A percentile compares a stretch with the other conserved stretches of the same genome.
Conservation (phyloP, 768 basidiomycete genomes). For the Naganishia friedmannii region DNA sequence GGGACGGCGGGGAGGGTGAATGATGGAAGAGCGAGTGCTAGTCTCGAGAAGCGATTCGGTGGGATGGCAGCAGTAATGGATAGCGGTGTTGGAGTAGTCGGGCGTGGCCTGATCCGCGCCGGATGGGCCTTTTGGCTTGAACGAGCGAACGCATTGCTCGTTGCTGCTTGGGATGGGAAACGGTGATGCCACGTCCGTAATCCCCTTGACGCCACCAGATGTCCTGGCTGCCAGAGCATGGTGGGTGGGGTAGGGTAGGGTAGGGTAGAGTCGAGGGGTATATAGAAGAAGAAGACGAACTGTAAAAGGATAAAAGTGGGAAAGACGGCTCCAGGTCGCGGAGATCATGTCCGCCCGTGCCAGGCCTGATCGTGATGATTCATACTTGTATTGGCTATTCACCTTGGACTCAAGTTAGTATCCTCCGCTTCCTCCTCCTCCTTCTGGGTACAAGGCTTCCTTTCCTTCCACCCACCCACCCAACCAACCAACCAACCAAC, state of each 20-base stretch:
- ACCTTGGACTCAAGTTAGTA: too few relatives aligned
- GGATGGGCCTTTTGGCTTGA: not conserved
- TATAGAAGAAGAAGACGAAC: not conserved
- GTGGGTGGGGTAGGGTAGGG: too few relatives aligned
- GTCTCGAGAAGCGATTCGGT: not conserved
- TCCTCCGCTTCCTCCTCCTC: not conserved
- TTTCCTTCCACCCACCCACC: not conserved
- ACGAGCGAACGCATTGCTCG: not conserved
- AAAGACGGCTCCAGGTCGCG: too few relatives aligned
- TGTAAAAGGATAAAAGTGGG: not conserved
- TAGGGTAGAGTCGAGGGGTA: not conserved
- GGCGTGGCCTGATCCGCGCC: not conserved
- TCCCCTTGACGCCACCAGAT: slow-evolving; percentile 1
- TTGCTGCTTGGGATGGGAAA: not conserved
- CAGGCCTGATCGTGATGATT: not conserved
- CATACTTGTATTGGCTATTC: not conserved
- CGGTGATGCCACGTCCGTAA: not conserved
- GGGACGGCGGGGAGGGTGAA: slow-evolving; percentile 16
- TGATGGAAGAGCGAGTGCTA: not conserved
- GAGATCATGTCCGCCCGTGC: too few relatives aligned
- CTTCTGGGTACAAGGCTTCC: not conserved
- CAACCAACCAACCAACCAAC: not conserved
- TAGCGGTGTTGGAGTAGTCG: not conserved
- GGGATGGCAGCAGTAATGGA: not conserved
- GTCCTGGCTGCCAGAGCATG: slow-evolving; percentile 6